These are phyloP conservation scores for Fraxinus nigra DNA, from an alignment of 305 asterid genomes.

Conservation along the genomic window DNA sequence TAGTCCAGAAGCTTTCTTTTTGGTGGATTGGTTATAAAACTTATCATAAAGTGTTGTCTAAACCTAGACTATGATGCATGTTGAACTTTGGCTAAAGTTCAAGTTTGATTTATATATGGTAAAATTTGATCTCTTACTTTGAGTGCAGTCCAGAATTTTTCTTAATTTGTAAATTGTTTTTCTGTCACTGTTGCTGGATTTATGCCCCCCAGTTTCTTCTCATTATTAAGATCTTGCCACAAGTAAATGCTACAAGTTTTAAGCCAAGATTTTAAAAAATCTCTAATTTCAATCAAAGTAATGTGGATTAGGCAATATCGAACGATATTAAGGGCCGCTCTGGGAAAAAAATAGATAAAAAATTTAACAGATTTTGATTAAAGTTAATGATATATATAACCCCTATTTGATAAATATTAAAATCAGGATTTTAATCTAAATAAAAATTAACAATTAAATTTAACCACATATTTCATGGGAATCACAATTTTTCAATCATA, in stretches of 20 bases:
- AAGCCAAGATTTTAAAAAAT: background rate
- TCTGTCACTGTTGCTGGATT: background rate
- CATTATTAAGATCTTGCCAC: background rate
- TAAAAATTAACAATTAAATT: too few relatives aligned
- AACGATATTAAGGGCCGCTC: background rate
- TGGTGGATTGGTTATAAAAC: background rate
- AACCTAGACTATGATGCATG: background rate
- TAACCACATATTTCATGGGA: too few relatives aligned
- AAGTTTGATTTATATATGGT: background rate
- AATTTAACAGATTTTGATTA: too few relatives aligned
- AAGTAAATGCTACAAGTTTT: background rate
- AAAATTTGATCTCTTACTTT: background rate
- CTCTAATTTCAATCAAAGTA: background rate
- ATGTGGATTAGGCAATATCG: background rate
- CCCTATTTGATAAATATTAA: too few relatives aligned
- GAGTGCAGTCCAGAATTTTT: background rate
- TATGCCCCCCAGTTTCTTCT: background rate
- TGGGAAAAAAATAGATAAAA: too few relatives aligned
- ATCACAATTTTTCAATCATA: too few relatives aligned
- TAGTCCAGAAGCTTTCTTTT: background rate
- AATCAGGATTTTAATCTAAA: too few relatives aligned
- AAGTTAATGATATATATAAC: too few relatives aligned
- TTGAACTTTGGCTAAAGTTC: background rate
- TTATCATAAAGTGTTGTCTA: background rate
- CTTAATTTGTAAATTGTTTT: background rate